These are phyloP conservation scores for Saksenaea oblongispora DNA, from an alignment of 371 early-diverging fungal species.

Conservation along the genomic window DNA sequence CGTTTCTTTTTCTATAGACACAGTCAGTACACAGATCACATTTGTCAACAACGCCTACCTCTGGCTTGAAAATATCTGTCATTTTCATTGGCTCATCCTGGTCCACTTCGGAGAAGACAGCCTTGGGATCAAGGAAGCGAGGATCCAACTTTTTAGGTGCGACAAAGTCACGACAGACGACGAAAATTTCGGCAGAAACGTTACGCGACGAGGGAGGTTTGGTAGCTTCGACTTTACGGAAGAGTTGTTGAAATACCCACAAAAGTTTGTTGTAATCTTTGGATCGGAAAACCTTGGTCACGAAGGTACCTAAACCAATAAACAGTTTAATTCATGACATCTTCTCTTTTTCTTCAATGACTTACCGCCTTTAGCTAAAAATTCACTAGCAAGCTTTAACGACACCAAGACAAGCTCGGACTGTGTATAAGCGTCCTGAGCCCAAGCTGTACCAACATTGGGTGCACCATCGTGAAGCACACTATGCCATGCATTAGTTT, in stretches of 20 bases:
- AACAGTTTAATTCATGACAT: background rate
- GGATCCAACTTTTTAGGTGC: slow-evolving; percentile 97
- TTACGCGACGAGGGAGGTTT: slow-evolving; percentile 99
- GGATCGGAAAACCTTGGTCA: slow-evolving; percentile 99
- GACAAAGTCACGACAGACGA: slow-evolving; percentile 94
- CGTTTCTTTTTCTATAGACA: slow-evolving; percentile 69
- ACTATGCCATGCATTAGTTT: slow-evolving; percentile 27
- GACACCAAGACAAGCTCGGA: slow-evolving; percentile 96
- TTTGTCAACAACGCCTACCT: slow-evolving; percentile 29
- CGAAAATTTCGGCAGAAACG: slow-evolving; percentile 99
- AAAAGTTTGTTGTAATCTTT: slow-evolving; percentile 99
- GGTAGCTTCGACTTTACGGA: slow-evolving; percentile 97
- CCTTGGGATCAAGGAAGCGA: slow-evolving; percentile 91
- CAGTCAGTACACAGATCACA: background rate
- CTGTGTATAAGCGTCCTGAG: slow-evolving; percentile 98
- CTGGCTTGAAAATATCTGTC: slow-evolving; percentile 79
- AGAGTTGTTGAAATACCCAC: slow-evolving; percentile 98
- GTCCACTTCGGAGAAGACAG: slow-evolving; percentile 92
- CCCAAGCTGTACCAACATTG: slow-evolving; percentile 98
- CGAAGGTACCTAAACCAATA: slow-evolving; percentile 70
- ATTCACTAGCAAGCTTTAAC: slow-evolving; percentile 95
- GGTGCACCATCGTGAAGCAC: slow-evolving; percentile 99
- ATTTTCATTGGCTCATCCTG: slow-evolving; percentile 49
- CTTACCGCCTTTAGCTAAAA: slow-evolving; percentile 89
- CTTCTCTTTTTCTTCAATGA: background rate